These are phyloP conservation scores for Eucalyptus coolabah DNA, from an alignment of 345 rosid species.

Conservation along the genomic window DNA sequence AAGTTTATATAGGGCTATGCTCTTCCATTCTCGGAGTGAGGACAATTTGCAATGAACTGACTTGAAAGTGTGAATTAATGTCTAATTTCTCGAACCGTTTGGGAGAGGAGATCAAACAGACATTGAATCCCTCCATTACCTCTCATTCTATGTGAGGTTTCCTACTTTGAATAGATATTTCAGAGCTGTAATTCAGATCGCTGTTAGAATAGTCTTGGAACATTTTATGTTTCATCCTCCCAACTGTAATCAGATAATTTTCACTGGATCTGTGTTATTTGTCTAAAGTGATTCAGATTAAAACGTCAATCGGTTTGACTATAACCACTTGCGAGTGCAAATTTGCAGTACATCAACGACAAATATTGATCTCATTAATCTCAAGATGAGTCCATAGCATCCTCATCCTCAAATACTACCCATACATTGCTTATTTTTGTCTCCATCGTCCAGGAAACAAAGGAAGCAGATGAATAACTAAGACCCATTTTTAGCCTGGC, in stretches of 20 bases:
- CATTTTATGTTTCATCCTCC: not conserved
- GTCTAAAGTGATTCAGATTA: not conserved
- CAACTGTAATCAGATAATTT: not conserved
- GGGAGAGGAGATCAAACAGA: not conserved
- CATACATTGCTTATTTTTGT: constrained; percentile 76
- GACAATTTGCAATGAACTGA: not conserved
- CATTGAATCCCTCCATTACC: not conserved
- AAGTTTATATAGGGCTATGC: not conserved
- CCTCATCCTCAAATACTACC: constrained; percentile 65
- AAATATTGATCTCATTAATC: not conserved
- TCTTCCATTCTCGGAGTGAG: not conserved
- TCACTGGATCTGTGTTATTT: not conserved
- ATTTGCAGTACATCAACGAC: not conserved
- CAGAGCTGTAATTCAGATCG: not conserved
- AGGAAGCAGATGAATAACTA: not conserved
- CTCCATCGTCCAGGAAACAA: constrained; percentile 42
- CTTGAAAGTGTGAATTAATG: not conserved
- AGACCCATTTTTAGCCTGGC: not conserved
- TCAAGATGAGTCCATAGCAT: not conserved
- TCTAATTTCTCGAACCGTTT: not conserved
- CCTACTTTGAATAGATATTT: not conserved
- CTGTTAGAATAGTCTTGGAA: not conserved
- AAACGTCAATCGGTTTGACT: not conserved
- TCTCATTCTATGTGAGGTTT: not conserved
- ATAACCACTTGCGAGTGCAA: not conserved